These are phyloP conservation scores for Saccharomyces eubayanus DNA, from an alignment of 805 yeast species.

Conservation along the genomic window DNA sequence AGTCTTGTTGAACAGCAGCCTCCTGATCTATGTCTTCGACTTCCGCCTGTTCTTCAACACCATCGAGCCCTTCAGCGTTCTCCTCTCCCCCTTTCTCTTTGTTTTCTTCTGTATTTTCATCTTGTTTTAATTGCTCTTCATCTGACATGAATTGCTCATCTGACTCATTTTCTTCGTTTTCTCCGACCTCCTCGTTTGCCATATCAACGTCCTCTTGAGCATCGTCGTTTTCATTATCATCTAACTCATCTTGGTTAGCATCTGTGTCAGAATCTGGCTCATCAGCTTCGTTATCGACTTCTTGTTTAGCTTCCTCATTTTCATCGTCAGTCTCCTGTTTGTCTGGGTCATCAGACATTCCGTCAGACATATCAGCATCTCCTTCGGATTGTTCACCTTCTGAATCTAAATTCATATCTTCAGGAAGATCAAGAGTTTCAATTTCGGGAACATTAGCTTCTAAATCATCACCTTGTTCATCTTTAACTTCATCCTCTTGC, in stretches of 20 bases:
- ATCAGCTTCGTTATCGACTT: constrained; percentile 18
- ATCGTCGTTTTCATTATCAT: constrained; percentile 20
- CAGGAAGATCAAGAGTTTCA: constrained; percentile 85
- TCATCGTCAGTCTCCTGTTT: constrained; percentile 31
- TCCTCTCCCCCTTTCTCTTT: constrained; percentile 36
- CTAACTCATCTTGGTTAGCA: constrained; percentile 32
- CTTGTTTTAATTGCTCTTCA: constrained; percentile 31
- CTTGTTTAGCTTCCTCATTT: constrained; percentile 18
- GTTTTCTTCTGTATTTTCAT: constrained; percentile 25
- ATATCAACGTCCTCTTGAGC: constrained; percentile 25
- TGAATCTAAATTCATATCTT: constrained; percentile 82
- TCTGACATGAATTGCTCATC: constrained; percentile 23
- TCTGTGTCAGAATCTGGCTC: constrained; percentile 27
- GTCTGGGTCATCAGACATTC: constrained; percentile 31
- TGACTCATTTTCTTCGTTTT: constrained; percentile 30
- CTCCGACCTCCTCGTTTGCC: constrained; percentile 26
- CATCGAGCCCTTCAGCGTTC: constrained; percentile 48
- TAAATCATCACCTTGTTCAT: constrained; percentile 59
- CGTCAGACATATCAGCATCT: constrained; percentile 35
- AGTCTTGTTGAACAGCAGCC: constrained; percentile 50
- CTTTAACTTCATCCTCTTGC: constrained; percentile 68
- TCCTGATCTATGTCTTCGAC: constrained; percentile 46
- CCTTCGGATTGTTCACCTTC: constrained; percentile 52
- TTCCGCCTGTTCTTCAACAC: constrained; percentile 37
- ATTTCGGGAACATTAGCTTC: constrained; percentile 73